These are phyloP conservation scores for Agapanthus africanus DNA, from an alignment of 106 monocot genomes.

Conservation along the genomic window DNA sequence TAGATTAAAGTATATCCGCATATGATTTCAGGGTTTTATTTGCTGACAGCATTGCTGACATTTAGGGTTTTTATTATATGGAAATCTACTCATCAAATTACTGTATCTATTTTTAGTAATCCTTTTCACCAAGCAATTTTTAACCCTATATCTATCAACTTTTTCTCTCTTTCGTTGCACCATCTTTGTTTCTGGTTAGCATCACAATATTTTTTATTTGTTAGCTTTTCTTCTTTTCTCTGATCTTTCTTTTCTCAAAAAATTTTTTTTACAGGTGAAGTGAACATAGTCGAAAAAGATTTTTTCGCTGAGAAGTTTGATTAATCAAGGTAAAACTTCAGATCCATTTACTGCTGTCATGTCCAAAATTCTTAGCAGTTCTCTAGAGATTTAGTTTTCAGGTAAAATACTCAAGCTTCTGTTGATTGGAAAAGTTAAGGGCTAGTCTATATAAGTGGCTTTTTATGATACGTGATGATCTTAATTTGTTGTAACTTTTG, in stretches of 20 bases:
- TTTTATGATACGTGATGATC: neutral
- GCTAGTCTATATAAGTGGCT: neutral
- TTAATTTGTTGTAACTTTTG: neutral
- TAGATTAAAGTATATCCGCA: too few species aligned
- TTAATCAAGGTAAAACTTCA: neutral
- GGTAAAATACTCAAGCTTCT: neutral
- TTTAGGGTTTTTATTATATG: neutral
- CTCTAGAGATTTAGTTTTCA: neutral
- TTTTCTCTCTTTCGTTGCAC: neutral
- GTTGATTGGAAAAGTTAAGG: neutral
- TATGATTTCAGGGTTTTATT: neutral
- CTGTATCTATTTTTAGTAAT: neutral
- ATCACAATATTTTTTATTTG: neutral
- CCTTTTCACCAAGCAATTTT: neutral
- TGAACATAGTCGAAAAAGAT: neutral
- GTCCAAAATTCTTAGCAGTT: too few species aligned
- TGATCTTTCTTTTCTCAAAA: too few species aligned
- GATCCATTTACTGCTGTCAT: neutral
- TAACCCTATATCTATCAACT: neutral
- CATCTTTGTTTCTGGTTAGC: neutral
- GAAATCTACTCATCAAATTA: neutral
- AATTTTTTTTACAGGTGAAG: too few species aligned
- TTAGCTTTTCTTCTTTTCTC: neutral
- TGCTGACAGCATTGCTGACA: constrained; percentile 2
- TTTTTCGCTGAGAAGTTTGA: neutral